A percentile compares a stretch with the other conserved stretches of the same genome.
Evolutionary conservation across 768 basidiomycete species (phyloP).

Genomic region (Glaciozyma antarctica): DNA sequence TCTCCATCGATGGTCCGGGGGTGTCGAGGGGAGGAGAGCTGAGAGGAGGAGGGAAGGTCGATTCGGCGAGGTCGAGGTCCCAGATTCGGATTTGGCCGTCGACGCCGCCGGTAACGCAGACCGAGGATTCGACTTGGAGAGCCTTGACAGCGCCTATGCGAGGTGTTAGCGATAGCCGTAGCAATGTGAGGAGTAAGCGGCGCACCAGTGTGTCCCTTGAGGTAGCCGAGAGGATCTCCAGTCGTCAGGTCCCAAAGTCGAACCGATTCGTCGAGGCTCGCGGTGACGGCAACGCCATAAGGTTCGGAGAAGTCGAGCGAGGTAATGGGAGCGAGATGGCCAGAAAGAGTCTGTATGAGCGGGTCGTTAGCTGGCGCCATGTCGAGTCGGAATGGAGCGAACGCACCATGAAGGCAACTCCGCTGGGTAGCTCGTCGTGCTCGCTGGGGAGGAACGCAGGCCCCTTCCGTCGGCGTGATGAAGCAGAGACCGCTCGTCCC

Average conservation of each 20-base stretch:
- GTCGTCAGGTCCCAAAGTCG: constrained; percentile 90
- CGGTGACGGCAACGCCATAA: constrained; percentile 83
- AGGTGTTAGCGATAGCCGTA: constrained; percentile 42
- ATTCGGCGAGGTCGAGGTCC: constrained; percentile 59
- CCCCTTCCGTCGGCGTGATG: constrained; percentile 45
- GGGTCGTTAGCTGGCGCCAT: too few relatives aligned
- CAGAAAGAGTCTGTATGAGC: constrained; percentile 59
- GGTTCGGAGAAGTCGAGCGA: constrained; percentile 94
- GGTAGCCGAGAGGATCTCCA: constrained; percentile 72
- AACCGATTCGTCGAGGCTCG: constrained; percentile 68
- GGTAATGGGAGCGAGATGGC: constrained; percentile 69
- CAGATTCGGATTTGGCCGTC: constrained; percentile 79
- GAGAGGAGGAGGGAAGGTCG: neutral
- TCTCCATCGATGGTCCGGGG: constrained; percentile 2
- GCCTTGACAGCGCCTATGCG: constrained; percentile 56
- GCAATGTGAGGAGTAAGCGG: constrained; percentile 41
- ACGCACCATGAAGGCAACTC: constrained; percentile 79
- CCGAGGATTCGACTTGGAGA: constrained; percentile 80
- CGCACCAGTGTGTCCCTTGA: constrained; percentile 50
- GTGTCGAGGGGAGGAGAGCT: neutral
- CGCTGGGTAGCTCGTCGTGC: constrained; percentile 86
- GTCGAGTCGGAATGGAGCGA: neutral
- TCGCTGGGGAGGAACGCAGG: constrained; percentile 95
- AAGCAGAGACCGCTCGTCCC: constrained; percentile 5
- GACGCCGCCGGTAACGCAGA: constrained; percentile 81